Evolutionary conservation across 257 asterid genomes (phyloP).

Genomic region (Solanum stenotomum): DNA sequence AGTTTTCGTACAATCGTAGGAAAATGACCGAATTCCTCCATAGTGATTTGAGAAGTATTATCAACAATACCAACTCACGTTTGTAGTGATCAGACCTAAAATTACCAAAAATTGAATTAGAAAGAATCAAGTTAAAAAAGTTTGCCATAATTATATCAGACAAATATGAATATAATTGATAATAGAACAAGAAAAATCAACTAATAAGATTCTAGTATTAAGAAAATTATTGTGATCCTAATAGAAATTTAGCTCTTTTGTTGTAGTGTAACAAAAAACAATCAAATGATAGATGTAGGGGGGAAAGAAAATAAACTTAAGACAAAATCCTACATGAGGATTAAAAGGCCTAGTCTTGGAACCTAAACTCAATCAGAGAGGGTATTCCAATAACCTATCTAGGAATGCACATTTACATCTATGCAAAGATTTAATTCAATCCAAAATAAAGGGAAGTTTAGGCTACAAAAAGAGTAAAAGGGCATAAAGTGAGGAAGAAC

Average conservation of each 20-base stretch:
- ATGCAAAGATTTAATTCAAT: background rate
- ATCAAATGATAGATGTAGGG: background rate
- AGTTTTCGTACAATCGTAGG: slow-evolving; percentile 38
- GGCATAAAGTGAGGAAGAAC: background rate
- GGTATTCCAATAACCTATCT: background rate
- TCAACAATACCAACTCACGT: slow-evolving; percentile 19
- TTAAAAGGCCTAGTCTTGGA: background rate
- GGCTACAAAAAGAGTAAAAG: background rate
- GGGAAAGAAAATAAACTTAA: background rate
- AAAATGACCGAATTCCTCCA: slow-evolving; percentile 22
- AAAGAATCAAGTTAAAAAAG: background rate
- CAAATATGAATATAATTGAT: background rate
- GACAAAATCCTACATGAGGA: background rate
- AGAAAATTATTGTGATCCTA: background rate
- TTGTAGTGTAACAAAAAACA: background rate
- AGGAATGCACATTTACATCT: background rate
- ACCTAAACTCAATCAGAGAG: background rate
- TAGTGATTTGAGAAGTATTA: background rate
- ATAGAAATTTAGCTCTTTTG: background rate
- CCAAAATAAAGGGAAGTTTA: background rate
- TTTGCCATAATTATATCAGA: background rate
- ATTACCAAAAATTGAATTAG: background rate
- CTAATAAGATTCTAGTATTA: background rate
- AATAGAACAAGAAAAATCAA: background rate
- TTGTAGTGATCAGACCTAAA: slow-evolving; percentile 17